These are phyloP conservation scores for Dothideomycetes sp. DNA, from an alignment of 2,329 filamentous ascomycete genomes.

Conservation along the genomic window DNA sequence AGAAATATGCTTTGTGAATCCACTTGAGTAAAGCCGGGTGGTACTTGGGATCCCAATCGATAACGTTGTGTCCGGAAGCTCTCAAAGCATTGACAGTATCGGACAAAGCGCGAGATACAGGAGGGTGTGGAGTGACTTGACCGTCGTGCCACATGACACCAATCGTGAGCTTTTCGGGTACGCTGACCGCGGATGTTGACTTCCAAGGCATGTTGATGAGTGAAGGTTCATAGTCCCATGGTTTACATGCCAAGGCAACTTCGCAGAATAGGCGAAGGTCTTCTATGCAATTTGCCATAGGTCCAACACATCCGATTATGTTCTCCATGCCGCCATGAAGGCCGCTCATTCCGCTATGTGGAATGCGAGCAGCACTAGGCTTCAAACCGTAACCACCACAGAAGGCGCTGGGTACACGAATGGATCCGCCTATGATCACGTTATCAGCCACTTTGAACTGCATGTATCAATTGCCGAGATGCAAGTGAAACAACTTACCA, in stretches of 20 bases:
- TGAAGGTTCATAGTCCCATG: conserved; percentile 47
- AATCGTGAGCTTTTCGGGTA: conserved; percentile 36
- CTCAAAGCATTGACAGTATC: conserved; percentile 42
- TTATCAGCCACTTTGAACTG: background rate
- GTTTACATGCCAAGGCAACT: conserved; percentile 38
- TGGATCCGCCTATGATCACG: conserved; percentile 49
- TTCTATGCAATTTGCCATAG: conserved; percentile 41
- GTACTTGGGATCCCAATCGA: conserved; percentile 44
- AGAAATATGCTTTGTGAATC: conserved; percentile 7
- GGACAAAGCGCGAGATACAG: conserved; percentile 46
- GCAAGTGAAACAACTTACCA: conserved; percentile 14
- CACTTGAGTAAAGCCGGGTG: conserved; percentile 28
- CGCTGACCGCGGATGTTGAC: conserved; percentile 17
- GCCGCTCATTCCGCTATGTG: conserved; percentile 3
- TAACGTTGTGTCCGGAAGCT: conserved; percentile 40
- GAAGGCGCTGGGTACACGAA: conserved; percentile 62
- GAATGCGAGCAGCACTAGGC: conserved; percentile 30
- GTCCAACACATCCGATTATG: conserved; percentile 38
- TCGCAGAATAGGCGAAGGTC: conserved; percentile 44
- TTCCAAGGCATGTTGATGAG: conserved; percentile 49
- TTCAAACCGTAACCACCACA: conserved; percentile 79
- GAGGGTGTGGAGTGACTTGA: conserved; percentile 54
- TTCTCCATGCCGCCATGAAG: conserved; percentile 8
- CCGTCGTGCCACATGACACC: conserved; percentile 56
- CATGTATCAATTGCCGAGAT: background rate